These are phyloP conservation scores for Fusarium tanahbumbuense DNA, from an alignment of 2,329 filamentous ascomycete genomes.

Conservation along the genomic window DNA sequence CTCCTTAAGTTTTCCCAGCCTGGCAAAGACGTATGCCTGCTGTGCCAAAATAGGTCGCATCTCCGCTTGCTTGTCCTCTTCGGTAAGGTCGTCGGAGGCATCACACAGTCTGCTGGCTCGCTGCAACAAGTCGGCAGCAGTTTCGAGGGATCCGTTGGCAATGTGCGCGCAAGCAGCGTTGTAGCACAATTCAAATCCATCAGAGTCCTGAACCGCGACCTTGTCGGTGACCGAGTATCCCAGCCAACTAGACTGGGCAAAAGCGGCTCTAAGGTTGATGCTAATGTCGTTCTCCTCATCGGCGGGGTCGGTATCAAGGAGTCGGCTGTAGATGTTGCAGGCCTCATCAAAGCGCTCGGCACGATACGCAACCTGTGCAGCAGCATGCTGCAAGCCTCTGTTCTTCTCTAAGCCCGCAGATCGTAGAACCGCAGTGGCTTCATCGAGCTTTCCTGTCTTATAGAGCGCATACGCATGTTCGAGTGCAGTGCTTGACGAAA, in stretches of 20 bases:
- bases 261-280: conserved; percentile 79
- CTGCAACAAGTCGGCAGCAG: conserved; percentile 75
- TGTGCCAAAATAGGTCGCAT: conserved; percentile 81
- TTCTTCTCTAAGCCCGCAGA: conserved; percentile 47
- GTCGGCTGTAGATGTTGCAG: conserved; percentile 69
- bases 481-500: conserved; percentile 71
- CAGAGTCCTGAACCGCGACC: conserved; percentile 68
- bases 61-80: conserved; percentile 80
- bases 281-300: conserved; percentile 79
- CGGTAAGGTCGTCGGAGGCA: conserved; percentile 76
- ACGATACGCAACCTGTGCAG: conserved; percentile 78
- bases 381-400: conserved; percentile 62
- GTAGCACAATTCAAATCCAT: conserved; percentile 84
- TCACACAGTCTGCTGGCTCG: conserved; percentile 78
- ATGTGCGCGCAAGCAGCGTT: conserved; percentile 82
- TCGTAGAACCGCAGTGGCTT: conserved; percentile 65
- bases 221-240: conserved; percentile 60
- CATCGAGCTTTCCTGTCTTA: conserved; percentile 76
- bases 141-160: conserved; percentile 73
- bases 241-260: conserved; percentile 79
- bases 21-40: conserved; percentile 77
- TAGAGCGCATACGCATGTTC: conserved; percentile 88
- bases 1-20: conserved; percentile 73
- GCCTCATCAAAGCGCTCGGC: conserved; percentile 78
- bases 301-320: conserved; percentile 61